Base-by-base conservation (phyloP, 1,284 basidiomycete species). In the Coriolopsis trogii region DNA sequence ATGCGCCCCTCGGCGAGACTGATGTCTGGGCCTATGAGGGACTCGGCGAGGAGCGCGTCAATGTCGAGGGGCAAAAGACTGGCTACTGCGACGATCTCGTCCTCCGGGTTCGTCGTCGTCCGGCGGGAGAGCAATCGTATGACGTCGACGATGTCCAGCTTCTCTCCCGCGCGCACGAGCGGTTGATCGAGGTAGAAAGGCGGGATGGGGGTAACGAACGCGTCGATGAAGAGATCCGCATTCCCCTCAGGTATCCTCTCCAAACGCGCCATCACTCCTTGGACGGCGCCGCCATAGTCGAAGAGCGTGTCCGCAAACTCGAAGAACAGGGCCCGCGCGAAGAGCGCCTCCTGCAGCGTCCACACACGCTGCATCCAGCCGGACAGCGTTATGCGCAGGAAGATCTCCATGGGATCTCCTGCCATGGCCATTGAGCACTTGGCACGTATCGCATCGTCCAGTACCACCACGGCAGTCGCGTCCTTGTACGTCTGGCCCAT, bases 401-500 rank as follows among this genome's bases (percentile, higher is more conserved):
- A 34, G 33, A 16, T 34, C 33, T 34, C 33, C n/a, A n/a, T n/a
- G n/a, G n/a, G n/a, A n/a, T n/a, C n/a, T n/a, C n/a, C n/a, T n/a
- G n/a, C n/a, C n/a, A n/a, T n/a, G n/a, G 25, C 37, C 21, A 4
- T 39, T 7, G 44, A 46, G 33, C 51, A 53, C 26, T 48, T 36
- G 18, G 49, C 23, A 18, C 54, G 56, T 21, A 61, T 48, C 6
- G 36, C 34, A 2, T 46, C 41, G 41, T 61, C 59, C 20, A 61
- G 26, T 4, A 58, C 59, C 26, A 58, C 51, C 10, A 61, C 56
- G 7, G 13, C 39, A 4, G 39, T 30, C 3, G 60, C 55, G 15
- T 44, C 24, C 1, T 41, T 24, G 45, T 61, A 61, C 8, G 57
- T 59, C 16, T 43, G 15, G 4, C 41, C 52, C 60, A 61, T 61